Conservation (phyloP, 352 stramenopile species). For the Elongisporangium undulatum region DNA sequence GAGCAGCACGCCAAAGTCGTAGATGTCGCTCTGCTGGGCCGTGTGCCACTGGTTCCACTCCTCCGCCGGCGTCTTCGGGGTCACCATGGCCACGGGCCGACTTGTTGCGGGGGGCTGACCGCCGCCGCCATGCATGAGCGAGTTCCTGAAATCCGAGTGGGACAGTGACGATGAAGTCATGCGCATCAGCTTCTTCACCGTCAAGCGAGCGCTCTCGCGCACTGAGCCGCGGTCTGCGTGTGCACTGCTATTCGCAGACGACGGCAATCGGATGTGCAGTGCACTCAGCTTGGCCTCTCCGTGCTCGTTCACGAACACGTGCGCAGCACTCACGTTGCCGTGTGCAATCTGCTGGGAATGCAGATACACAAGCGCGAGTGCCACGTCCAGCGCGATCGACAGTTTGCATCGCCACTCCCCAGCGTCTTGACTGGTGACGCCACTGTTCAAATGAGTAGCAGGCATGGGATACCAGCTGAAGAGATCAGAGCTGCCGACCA, state of each 20-base stretch:
- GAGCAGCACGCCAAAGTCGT: slow-evolving; percentile 65
- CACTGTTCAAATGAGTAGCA: background rate
- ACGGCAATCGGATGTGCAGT: slow-evolving; percentile 48
- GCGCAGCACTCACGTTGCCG: slow-evolving; percentile 49
- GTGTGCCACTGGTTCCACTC: slow-evolving; percentile 3
- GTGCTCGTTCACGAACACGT: slow-evolving; percentile 70
- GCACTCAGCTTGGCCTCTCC: slow-evolving; percentile 75
- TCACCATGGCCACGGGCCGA: background rate
- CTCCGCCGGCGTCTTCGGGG: slow-evolving; percentile 3
- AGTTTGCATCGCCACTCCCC: slow-evolving; percentile 70
- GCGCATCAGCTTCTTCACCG: slow-evolving; percentile 25
- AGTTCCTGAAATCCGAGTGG: slow-evolving; percentile 1
- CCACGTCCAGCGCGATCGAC: slow-evolving; percentile 71
- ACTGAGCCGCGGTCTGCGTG: slow-evolving; percentile 34
- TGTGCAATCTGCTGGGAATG: slow-evolving; percentile 61
- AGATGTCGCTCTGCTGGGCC: slow-evolving; percentile 47
- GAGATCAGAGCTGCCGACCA: slow-evolving; percentile 39
- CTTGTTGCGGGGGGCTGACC: background rate
- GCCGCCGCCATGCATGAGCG: slow-evolving; percentile 6
- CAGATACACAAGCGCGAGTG: slow-evolving; percentile 76
- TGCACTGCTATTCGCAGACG: slow-evolving; percentile 4
- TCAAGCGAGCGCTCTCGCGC: slow-evolving; percentile 29
- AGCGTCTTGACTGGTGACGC: slow-evolving; percentile 16
- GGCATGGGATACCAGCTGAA: slow-evolving; percentile 53
- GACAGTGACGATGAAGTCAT: slow-evolving; percentile 6